Conservation (phyloP, 73 alveolate genomes). For the Paramecium bursaria region DNA sequence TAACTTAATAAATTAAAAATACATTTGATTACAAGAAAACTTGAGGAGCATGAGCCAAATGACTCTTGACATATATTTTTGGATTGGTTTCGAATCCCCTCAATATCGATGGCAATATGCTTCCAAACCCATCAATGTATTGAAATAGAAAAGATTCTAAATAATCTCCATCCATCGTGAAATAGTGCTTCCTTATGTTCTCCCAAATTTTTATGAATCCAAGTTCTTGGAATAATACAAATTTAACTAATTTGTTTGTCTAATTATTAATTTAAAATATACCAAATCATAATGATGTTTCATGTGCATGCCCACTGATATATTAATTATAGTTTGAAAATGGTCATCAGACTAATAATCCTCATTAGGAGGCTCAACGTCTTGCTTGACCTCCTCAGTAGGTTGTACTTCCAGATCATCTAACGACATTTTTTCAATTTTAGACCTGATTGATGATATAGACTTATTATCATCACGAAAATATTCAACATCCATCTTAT, state of each 20-base stretch:
- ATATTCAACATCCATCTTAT: slow-evolving; percentile 2
- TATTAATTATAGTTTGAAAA: slow-evolving; percentile 36
- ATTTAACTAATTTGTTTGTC: neutral
- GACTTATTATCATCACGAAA: neutral
- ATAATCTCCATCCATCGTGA: slow-evolving; percentile 52
- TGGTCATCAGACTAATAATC: neutral
- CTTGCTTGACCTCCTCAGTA: neutral
- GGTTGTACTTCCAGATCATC: neutral
- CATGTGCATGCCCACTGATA: slow-evolving; percentile 31
- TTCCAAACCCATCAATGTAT: neutral
- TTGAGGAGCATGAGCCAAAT: slow-evolving; percentile 1
- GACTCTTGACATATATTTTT: slow-evolving; percentile 12
- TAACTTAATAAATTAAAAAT: neutral
- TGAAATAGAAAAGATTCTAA: neutral
- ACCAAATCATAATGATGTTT: slow-evolving; percentile 21
- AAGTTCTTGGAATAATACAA: slow-evolving; percentile 13
- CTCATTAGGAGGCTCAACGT: neutral
- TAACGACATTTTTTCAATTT: neutral
- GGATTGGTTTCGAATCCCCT: slow-evolving; percentile 3
- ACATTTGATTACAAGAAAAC: slow-evolving; percentile 11
- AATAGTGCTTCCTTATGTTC: slow-evolving; percentile 17
- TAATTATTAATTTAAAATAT: too few species aligned
- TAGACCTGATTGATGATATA: neutral
- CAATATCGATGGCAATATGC: neutral
- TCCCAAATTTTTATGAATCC: slow-evolving; percentile 19